phyloP scores from a whole-genome alignment of 2,329 filamentous ascomycete species.

The Juglanconis sp. region DNA sequence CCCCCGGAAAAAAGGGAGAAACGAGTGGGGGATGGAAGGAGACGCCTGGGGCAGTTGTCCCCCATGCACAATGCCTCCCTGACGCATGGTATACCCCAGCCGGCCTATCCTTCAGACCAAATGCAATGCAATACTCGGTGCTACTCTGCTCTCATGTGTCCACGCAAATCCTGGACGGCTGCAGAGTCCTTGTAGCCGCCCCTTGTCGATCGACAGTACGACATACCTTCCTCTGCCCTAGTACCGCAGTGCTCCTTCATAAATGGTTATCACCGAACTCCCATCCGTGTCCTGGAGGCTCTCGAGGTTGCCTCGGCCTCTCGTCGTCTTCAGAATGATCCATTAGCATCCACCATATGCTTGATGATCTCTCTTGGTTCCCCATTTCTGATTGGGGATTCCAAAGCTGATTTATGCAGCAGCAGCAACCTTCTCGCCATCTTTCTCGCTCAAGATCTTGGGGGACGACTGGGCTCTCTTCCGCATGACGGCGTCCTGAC shows the following conservation, averaged over 20 bases:
- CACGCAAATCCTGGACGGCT: background rate
- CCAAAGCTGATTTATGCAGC: constrained; percentile 13
- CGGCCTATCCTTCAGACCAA: background rate
- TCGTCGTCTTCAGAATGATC: too few relatives aligned
- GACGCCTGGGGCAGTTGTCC: background rate
- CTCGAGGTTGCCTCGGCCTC: too few relatives aligned
- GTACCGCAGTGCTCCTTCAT: too few relatives aligned
- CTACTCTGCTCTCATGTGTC: background rate
- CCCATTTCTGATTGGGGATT: background rate
- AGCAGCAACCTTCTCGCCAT: constrained; percentile 24
- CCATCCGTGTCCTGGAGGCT: too few relatives aligned
- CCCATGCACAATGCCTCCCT: background rate
- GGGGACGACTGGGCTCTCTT: constrained; percentile 15
- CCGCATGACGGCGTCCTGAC: constrained; percentile 85
- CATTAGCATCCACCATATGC: background rate
- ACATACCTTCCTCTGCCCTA: too few relatives aligned
- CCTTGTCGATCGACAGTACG: background rate
- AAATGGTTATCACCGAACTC: too few relatives aligned
- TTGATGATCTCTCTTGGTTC: background rate
- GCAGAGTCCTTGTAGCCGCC: background rate
- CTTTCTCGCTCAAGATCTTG: constrained; percentile 36
- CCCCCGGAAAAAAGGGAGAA: background rate
- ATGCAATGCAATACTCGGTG: constrained; percentile 1
- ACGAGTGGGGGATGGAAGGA: background rate
- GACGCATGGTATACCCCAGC: background rate